Evolutionary conservation across 208 protist genomes (phyloP).

Genomic region (Leishmania martiniquensis): DNA sequence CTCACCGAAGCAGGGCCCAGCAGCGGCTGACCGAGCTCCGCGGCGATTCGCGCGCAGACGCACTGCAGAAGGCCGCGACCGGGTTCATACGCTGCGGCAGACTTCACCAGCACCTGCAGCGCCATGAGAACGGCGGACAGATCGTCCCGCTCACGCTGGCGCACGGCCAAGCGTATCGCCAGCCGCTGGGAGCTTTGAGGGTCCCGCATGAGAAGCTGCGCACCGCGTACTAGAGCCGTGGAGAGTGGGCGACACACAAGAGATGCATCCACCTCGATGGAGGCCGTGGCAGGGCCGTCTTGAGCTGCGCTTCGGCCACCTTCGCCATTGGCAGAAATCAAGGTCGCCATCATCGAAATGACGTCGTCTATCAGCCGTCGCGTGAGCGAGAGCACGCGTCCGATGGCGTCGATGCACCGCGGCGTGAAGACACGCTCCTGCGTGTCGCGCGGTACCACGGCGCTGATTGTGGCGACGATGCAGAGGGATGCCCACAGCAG

Average conservation of each 20-base stretch:
- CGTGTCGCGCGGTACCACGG: constrained; percentile 39
- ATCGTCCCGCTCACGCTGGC: constrained; percentile 43
- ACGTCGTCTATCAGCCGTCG: constrained; percentile 11
- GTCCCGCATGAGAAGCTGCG: constrained; percentile 33
- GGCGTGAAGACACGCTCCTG: constrained; percentile 50
- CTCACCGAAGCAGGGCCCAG: not conserved
- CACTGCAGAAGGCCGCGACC: constrained; percentile 31
- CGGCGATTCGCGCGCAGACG: constrained; percentile 34
- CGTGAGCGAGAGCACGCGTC: constrained; percentile 9
- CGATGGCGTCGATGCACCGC: constrained; percentile 26
- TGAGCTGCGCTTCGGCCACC: not conserved
- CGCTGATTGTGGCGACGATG: constrained; percentile 40
- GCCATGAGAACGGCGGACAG: constrained; percentile 36
- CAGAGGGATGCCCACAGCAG: constrained; percentile 59
- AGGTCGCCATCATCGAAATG: not conserved
- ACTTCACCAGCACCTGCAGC: constrained; percentile 26
- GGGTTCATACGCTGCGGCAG: constrained; percentile 18
- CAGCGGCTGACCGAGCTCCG: constrained; percentile 31
- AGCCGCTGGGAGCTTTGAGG: constrained; percentile 35
- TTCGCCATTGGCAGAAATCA: not conserved
- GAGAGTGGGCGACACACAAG: constrained; percentile 19
- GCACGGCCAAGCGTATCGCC: constrained; percentile 45
- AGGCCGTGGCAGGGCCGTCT: not conserved
- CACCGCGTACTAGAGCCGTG: constrained; percentile 29
- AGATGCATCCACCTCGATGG: not conserved